phyloP scores from a whole-genome alignment of 2,329 filamentous ascomycete species.

The Fusarium sulawesiense region DNA sequence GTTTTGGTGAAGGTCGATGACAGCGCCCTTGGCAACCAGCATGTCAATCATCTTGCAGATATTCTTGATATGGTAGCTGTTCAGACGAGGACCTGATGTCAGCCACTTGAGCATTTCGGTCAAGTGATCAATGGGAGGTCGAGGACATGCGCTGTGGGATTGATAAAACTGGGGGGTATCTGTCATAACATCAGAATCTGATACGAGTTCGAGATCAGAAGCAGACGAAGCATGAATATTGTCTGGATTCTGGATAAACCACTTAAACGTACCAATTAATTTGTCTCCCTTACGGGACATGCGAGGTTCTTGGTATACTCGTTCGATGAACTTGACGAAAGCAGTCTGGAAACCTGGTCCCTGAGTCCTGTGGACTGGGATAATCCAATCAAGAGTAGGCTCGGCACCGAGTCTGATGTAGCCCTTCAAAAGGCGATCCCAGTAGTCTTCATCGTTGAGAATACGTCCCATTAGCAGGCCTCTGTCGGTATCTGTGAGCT shows the following conservation, averaged over 20 bases:
- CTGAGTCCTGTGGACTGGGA: neutral
- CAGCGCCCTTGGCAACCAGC: neutral
- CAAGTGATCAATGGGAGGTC: slow-evolving; percentile 4
- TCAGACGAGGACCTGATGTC: neutral
- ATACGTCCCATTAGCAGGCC: neutral
- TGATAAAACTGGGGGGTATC: neutral
- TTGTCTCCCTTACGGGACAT: rapidly evolving
- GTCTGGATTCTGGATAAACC: neutral
- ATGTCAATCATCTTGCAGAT: neutral
- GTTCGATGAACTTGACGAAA: neutral
- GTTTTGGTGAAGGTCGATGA: slow-evolving; percentile 22
- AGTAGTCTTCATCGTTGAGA: neutral
- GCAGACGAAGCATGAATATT: neutral
- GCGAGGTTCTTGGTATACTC: neutral
- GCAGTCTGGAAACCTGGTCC: neutral
- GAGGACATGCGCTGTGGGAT: neutral
- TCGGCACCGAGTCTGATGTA: neutral
- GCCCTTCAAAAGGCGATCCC: neutral
- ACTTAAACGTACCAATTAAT: neutral
- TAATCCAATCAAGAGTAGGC: neutral
- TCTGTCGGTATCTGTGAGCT: neutral
- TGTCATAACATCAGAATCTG: neutral
- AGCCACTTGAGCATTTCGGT: slow-evolving; percentile 18
- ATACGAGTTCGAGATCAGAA: neutral
- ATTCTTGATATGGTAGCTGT: neutral